phyloP scores from a whole-genome alignment of 2,329 filamentous ascomycete species.

The Calonectria hawksworthii region DNA sequence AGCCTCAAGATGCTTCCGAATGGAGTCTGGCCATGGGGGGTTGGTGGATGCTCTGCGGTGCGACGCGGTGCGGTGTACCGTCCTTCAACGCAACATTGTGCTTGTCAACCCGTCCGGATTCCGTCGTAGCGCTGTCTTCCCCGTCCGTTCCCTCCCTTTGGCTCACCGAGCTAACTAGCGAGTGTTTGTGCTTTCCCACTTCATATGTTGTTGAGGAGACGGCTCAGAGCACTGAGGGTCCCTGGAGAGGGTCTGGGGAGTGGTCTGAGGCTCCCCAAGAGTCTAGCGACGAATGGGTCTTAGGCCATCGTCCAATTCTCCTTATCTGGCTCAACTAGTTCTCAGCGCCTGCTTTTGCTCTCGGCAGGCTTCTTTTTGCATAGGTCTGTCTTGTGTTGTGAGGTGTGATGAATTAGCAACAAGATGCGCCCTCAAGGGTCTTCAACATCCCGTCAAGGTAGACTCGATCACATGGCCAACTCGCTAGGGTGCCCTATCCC shows the following conservation, averaged over 20 bases:
- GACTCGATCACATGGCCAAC: constrained; percentile 3
- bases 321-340: background rate
- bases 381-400: background rate
- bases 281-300: constrained; percentile 10
- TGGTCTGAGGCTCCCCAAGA: constrained; percentile 21
- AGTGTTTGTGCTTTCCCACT: constrained; percentile 4
- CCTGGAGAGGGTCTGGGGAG: background rate
- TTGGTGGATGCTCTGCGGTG: constrained; percentile 1
- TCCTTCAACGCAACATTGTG: background rate
- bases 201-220: constrained; percentile 21
- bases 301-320: constrained; percentile 5
- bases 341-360: background rate
- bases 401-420: background rate
- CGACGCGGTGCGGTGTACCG: background rate
- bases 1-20: constrained; percentile 6
- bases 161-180: background rate
- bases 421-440: background rate
- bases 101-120: background rate
- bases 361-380: background rate
- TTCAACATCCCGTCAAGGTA: constrained; percentile 3
- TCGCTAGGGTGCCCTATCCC: background rate
- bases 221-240: constrained; percentile 8
- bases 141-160: constrained; percentile 10
- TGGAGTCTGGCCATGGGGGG: constrained; percentile 9
- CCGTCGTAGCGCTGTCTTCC: constrained; percentile 16